Evolutionary conservation across 73 alveolate genomes (phyloP), one percentile per base, ranked within the genome.

Genomic region (Strombidium stylifer): DNA sequence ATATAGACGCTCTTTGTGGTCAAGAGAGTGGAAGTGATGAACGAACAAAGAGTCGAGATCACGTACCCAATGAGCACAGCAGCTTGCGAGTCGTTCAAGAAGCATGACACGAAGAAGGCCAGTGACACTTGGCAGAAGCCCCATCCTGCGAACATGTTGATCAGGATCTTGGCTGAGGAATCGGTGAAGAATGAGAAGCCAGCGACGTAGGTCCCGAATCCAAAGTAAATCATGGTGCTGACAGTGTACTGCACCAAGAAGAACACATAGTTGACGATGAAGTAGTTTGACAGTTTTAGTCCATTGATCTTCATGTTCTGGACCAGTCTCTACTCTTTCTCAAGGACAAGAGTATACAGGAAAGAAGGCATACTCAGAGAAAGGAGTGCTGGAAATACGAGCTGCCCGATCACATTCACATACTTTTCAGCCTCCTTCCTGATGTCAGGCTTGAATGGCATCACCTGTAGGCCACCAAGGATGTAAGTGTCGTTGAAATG

Each of bases 301-400:
- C 99, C 99, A 81, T 93, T 95, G 89, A 95, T 95, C 72, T 94
- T 93, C 99, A 95, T 95, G 42, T 90, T 93, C 61, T 95, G 95
- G 21, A 93, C 79, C 31, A 95, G 89, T 71, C 86, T 94, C 49
- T 91, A 85, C 69, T 95, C 99, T 75, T 95, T 95, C 75, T 95
- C 99, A 4, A 95, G 79, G 18, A 95, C 98, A 15, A 95, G 92
- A 42, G 76, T 69, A 67, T 95, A 93, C 84, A 95, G 66, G 70
- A 95, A 95, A 35, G 93, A 94, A 28, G 99, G 99, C 66, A 93
- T 74, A 59, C 94, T 68, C 52, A 95, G 64, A 26, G 97, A 80
- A 6, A 95, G 44, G 1, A 97, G 73, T 6, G 91, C 62, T 0
- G 99, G 99, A 66, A 83, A 90, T 25, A 95, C 64, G 31, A 85